Base-by-base conservation (phyloP, 163 green algal species). In the Scenedesmus sp. region DNA sequence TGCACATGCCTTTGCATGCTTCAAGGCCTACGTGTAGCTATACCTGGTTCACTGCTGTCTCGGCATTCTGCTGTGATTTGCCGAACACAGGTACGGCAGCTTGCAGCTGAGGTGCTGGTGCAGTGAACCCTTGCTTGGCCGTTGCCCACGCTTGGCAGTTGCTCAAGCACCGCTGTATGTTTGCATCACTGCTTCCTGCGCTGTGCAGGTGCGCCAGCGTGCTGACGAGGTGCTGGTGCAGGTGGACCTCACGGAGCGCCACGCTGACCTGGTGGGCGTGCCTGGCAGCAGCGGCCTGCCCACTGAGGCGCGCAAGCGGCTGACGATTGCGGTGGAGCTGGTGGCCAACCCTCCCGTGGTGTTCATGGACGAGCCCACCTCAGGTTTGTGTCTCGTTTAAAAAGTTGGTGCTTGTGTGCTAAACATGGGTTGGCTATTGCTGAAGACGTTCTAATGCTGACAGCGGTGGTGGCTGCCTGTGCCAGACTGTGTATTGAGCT, bases 291-390 rank as follows among this genome's bases (percentile, higher is more conserved):
- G 26, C 8, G 88, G 88, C 26, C 94, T 98, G 54, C 92, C 81
- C 77, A 93, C 95, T 23, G 96, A 97, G 93, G 88, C 95, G 93
- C 92, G 96, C 81, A 98, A 98, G 94, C 93, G 96, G 10, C 93
- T 98, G 15, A 96, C 96, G 23, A 97, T 98, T 67, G 94, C 95
- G 67, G 94, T 97, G 57, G 89, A 97, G 96, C 90, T 97, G 94
- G 59, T 97, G 92, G 59, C 95, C 89, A 97, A 96, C 82, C 96
- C 97, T 16, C 95, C 67, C 1, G 87, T 93, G 55, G 66, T 96
- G 23, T 96, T 96, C 82, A 94, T 96, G 94, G 94, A 96, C 59
- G 94, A 95, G 90, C 95, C 94, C 1, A 96, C 93, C 23, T 94
- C 93, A 88, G 94, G 92, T 95, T 76, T 7, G 81, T 54, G 34